phyloP scores from a whole-genome alignment of 208 protist genomes.

The Wallacemonas rigidus region DNA sequence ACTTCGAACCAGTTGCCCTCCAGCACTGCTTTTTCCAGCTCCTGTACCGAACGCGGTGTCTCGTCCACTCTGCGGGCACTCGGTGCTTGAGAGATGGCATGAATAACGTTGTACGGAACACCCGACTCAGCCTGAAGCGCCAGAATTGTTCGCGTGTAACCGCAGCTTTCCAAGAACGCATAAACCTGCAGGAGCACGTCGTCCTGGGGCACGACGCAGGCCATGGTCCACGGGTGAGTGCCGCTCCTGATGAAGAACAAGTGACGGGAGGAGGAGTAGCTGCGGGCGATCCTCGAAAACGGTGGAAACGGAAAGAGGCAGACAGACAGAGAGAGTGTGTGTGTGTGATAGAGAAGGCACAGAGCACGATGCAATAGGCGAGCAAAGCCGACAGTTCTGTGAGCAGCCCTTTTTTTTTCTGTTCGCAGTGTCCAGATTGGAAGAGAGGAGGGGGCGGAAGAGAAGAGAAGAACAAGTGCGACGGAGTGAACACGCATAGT shows the following conservation, averaged over 20 bases:
- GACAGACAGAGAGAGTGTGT: no score
- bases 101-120: conserved; percentile 80
- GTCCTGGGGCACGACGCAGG: conserved; percentile 51
- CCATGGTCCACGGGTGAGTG: background rate
- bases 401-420: no score
- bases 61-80: background rate
- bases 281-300: no score
- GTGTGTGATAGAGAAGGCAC: no score
- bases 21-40: conserved; percentile 54
- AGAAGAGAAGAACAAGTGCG: no score
- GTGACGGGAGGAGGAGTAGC: background rate
- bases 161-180: conserved; percentile 63
- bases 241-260: conserved; percentile 10
- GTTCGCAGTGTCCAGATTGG: no score
- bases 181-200: conserved; percentile 70
- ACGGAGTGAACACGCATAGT: no score
- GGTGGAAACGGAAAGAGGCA: no score
- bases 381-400: no score
- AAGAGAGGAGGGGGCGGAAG: no score
- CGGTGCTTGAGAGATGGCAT: conserved; percentile 21
- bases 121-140: conserved; percentile 80
- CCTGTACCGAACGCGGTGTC: conserved; percentile 24
- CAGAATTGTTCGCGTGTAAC: conserved; percentile 62
- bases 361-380: no score
- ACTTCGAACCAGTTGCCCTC: conserved; percentile 77